These are phyloP conservation scores for Wickerhamomyces strasburgensis DNA, from an alignment of 805 yeast species.

Conservation along the genomic window DNA sequence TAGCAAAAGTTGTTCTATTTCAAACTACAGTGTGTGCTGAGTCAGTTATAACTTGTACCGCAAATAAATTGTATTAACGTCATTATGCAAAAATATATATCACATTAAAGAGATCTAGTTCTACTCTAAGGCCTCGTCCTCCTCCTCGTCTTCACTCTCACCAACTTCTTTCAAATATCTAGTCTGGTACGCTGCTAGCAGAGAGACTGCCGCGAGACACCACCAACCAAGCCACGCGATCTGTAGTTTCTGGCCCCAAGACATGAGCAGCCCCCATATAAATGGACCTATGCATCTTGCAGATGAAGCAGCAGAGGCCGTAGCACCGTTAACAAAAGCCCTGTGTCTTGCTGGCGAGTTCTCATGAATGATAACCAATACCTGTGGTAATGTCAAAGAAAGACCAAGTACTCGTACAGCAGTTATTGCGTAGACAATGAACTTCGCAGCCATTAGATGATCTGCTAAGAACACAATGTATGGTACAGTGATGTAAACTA, in stretches of 20 bases:
- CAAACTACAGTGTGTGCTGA: no score
- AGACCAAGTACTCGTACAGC: conserved; percentile 5
- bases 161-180: background rate
- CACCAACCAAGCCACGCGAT: conserved; percentile 19
- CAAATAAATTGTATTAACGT: no score
- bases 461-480: conserved; percentile 17
- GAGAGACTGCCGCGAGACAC: conserved; percentile 2
- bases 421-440: conserved; percentile 6
- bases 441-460: conserved; percentile 3
- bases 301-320: conserved; percentile 9
- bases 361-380: conserved; percentile 14
- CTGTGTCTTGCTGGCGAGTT: conserved; percentile 14
- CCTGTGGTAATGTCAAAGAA: conserved; percentile 12
- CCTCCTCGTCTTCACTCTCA: no score
- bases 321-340: conserved; percentile 14
- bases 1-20: no score
- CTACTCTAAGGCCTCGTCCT: no score
- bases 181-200: background rate
- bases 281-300: conserved; percentile 15
- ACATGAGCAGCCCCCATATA: conserved; percentile 15
- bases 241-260: conserved; percentile 15
- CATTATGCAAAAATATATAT: no score
- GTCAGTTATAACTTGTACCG: no score
- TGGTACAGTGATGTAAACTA: conserved; percentile 15
- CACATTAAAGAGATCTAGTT: no score